These are phyloP conservation scores for Suhomyces coccinellae DNA, from an alignment of 1,139 yeast genomes.

Conservation along the genomic window DNA sequence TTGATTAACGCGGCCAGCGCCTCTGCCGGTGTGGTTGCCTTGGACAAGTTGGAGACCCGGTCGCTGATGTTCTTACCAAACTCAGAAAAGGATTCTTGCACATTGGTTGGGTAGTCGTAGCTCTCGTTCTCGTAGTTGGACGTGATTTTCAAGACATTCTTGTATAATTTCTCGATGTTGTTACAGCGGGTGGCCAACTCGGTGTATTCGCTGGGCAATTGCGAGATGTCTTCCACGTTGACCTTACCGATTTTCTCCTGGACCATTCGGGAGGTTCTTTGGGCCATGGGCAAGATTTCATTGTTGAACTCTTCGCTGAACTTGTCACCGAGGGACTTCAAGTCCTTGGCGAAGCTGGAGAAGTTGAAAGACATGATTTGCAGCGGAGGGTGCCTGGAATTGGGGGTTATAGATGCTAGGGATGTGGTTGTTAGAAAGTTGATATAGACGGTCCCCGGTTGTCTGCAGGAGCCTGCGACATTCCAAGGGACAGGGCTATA, in stretches of 20 bases:
- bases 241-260: conserved; percentile 78
- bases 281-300: conserved; percentile 65
- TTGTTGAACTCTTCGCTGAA: conserved; percentile 45
- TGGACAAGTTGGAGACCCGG: conserved; percentile 67
- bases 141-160: conserved; percentile 71
- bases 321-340: conserved; percentile 41
- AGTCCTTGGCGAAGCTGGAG: conserved; percentile 42
- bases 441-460: neutral
- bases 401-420: neutral
- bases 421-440: neutral
- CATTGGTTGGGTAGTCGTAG: conserved; percentile 83
- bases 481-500: too few species aligned
- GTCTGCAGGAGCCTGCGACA: neutral
- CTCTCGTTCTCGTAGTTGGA: conserved; percentile 71
- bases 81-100: conserved; percentile 72
- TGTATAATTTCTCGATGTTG: conserved; percentile 70
- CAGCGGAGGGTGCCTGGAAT: neutral
- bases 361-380: conserved; percentile 46
- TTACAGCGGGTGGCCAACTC: conserved; percentile 77
- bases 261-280: conserved; percentile 74
- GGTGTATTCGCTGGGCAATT: conserved; percentile 78
- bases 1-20: conserved; percentile 73
- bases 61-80: conserved; percentile 67
- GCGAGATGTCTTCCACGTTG: conserved; percentile 70
- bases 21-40: conserved; percentile 77